Base-by-base conservation (phyloP, 2,329 filamentous ascomycete genomes). In the Beauveria sp. region DNA sequence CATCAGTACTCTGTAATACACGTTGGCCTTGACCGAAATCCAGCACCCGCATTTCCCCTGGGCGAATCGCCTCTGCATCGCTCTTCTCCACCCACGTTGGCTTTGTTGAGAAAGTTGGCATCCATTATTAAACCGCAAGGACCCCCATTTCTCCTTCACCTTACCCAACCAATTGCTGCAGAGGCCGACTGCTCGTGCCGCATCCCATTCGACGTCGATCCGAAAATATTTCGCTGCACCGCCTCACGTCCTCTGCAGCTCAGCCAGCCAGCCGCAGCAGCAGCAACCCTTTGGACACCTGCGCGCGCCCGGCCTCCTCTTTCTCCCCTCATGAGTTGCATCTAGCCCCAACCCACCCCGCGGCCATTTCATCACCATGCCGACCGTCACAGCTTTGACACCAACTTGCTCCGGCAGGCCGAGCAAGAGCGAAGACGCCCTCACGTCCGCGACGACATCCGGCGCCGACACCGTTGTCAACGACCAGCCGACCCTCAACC, bases 401-500 rank as follows among this genome's bases (percentile, higher is more conserved):
- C 70, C 75, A 65, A 69, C 74, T 60, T 77, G 73, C 67, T 65
- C 67, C 64, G 72, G 70, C 65, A 69, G 70, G 63, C 66, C 54
- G 67, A 68, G 57, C 66, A 71, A 38, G 68, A 69, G 42, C 51
- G 70, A 74, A 63, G 70, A 77, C 64, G 74, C 76, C 50, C 66
- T 67, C 28, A 24, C 69, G 5, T 70, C 73, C 14, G 75, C 74
- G 20, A 69, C 66, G 54, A 71, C 74, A 34, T 81, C 80, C 2
- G 77, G 79, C 22, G 72, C 75, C 6, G 71, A 79, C 70, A 69
- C 58, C 69, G 63, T 61, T 75, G 76, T 60, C 75, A 79, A 61
- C 46, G 58, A 52, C 8, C n/a, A 30, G 14, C 42, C 61, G 34
- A 28, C 51, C 2, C 16, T 63, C 18, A 47, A 50, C 20, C 57